Conservation (phyloP, 805 yeast species). For the Tanozyma kutaoensis region DNA sequence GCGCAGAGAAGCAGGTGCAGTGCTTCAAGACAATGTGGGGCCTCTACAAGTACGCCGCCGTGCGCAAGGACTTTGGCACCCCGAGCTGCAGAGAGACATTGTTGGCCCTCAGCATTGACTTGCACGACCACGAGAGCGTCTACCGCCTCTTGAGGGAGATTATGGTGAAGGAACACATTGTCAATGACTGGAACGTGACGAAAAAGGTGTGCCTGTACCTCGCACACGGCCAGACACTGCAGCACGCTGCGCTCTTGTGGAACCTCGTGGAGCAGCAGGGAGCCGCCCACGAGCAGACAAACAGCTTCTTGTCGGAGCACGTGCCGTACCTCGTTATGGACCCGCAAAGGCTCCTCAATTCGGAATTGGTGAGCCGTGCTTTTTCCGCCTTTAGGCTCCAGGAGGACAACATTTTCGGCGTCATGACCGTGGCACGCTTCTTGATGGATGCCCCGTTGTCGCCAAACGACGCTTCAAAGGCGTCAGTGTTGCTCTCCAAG, state of each 20-base stretch:
- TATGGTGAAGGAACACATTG: slow-evolving; percentile 14
- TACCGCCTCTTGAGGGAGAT: slow-evolving; percentile 24
- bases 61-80: slow-evolving; percentile 20
- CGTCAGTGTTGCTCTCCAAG: slow-evolving; percentile 9
- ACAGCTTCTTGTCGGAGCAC: slow-evolving; percentile 18
- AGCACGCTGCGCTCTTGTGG: slow-evolving; percentile 19
- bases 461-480: slow-evolving; percentile 1
- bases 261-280: slow-evolving; percentile 21
- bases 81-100: slow-evolving; percentile 14
- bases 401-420: slow-evolving; percentile 18
- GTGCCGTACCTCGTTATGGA: slow-evolving; percentile 9
- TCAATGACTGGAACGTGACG: slow-evolving; percentile 14
- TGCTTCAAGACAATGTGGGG: slow-evolving; percentile 13
- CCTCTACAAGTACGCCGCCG: slow-evolving; percentile 18
- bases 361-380: slow-evolving; percentile 13
- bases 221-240: slow-evolving; percentile 10
- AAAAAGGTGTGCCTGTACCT: slow-evolving; percentile 18
- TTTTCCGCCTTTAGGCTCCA: slow-evolving; percentile 13
- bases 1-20: slow-evolving; percentile 2
- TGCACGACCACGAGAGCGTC: slow-evolving; percentile 18
- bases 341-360: slow-evolving; percentile 12
- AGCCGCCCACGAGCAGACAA: slow-evolving; percentile 10
- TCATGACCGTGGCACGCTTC: slow-evolving; percentile 11
- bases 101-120: slow-evolving; percentile 17
- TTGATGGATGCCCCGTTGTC: slow-evolving; percentile 7